Evolutionary conservation across 495 filamentous ascomycete genomes (phyloP), one percentile per base, ranked within the genome.

Genomic region (Aeminium ludgeri): DNA sequence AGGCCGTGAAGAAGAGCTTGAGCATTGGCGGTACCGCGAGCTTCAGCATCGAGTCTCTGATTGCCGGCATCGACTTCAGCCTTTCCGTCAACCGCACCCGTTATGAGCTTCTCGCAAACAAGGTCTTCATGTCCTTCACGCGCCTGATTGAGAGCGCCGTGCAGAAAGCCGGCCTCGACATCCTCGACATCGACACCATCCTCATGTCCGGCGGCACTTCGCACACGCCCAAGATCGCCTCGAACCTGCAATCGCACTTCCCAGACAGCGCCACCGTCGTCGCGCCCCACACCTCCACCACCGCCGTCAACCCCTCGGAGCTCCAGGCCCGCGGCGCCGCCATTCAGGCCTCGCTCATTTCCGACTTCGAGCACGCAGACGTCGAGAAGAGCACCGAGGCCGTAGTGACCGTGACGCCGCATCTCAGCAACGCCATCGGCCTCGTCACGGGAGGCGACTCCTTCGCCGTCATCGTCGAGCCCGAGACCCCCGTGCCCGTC

Each of bases 331-430:
- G 89, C 42, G 89, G 89, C 53, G 89, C 91, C 44, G 87, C 89
- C 25, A 82, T 96, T 54, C 89, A 97, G 66, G 89, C 89, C 13
- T 86, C 78, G 36, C 64, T 97, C 36, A 81, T 97, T 55, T 74
- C 81, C 55, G 86, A 86, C 56, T 96, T 89, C 59, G 89, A 96
- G 39, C 63, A 70, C 40, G 82, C 86, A 40, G 91, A 97, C 56
- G 92, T 97, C 49, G 81, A 86, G 55, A 84, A 95, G 63, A 91
- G 82, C 10, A 91, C 84, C 30, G 89, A 97, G 67, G 83, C 89
- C 28, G 80, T 83, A 55, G 85, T 97, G 38, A 96, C 89, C 12
- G 86, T 82, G 13, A 86, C 87, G 23, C 82, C 86, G 30, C 89
- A 97, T 62, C 72, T 92, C 44, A 68, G 69, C 47, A 80, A 84